Conservation (phyloP, 2,329 filamentous ascomycete genomes). For the Pseudocercospora vitis region DNA sequence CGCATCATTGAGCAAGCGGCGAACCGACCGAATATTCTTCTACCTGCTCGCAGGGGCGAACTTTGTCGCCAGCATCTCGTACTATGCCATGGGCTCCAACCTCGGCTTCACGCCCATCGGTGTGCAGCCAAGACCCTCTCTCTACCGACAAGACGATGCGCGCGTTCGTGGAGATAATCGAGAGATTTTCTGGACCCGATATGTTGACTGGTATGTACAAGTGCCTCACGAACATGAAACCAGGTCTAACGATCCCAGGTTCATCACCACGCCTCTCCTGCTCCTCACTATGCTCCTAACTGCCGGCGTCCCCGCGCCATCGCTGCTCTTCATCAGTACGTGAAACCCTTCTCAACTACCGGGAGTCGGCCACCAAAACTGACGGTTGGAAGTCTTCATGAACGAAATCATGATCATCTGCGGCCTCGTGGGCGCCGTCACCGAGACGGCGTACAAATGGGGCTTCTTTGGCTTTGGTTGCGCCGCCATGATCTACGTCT, state of each 20-base stretch:
- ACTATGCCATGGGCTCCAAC: constrained; percentile 63
- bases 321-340: constrained; percentile 54
- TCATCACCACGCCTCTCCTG: constrained; percentile 60
- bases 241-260: constrained; percentile 21
- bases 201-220: constrained; percentile 58
- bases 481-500: constrained; percentile 53
- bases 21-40: constrained; percentile 57
- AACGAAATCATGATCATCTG: constrained; percentile 63
- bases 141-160: constrained; percentile 41
- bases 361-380: too few species aligned
- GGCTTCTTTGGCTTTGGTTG: constrained; percentile 39
- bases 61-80: constrained; percentile 57
- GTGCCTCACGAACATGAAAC: not conserved
- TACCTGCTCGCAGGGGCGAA: constrained; percentile 58
- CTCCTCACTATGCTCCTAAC: constrained; percentile 61
- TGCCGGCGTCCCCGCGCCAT: constrained; percentile 61
- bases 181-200: constrained; percentile 63
- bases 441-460: constrained; percentile 62
- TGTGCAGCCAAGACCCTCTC: constrained; percentile 50
- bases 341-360: too few species aligned
- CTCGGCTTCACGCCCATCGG: constrained; percentile 60
- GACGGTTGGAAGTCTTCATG: constrained; percentile 54
- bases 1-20: constrained; percentile 50
- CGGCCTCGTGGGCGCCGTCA: constrained; percentile 62
- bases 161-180: constrained; percentile 53